Percentiles rank a stretch among this genome's conserved stretches.
phyloP scores from a whole-genome alignment of 2,329 filamentous ascomycete genomes.

The Juglanconis sp. region DNA sequence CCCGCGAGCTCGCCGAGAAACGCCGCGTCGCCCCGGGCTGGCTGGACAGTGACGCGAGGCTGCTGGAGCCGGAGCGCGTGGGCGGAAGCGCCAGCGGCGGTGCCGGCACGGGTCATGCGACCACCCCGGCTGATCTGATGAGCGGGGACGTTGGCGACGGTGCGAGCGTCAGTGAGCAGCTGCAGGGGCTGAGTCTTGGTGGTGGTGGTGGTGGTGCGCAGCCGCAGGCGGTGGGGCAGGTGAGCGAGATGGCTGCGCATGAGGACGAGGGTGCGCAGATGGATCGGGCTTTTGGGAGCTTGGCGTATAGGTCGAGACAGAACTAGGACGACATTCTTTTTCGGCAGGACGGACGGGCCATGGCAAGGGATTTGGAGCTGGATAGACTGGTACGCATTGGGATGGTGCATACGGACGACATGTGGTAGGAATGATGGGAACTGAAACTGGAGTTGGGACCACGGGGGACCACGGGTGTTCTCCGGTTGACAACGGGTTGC shows the following conservation, averaged over 20 bases:
- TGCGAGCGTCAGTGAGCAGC: slow-evolving; percentile 48
- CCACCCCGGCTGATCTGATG: slow-evolving; percentile 42
- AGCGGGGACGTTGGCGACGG: not conserved
- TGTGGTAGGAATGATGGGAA: too few species aligned
- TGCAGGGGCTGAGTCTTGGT: slow-evolving; percentile 47
- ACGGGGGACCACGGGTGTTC: too few species aligned
- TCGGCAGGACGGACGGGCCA: too few species aligned
- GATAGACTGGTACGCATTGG: too few species aligned
- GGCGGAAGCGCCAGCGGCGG: slow-evolving; percentile 22
- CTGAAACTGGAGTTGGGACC: too few species aligned
- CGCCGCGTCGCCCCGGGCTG: slow-evolving; percentile 75
- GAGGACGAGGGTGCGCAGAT: slow-evolving; percentile 52
- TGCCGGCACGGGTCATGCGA: slow-evolving; percentile 19
- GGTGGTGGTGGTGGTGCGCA: slow-evolving; percentile 9
- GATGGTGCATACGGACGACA: too few species aligned
- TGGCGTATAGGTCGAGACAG: slow-evolving; percentile 29
- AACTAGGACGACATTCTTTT: not conserved
- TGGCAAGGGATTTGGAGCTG: too few species aligned
- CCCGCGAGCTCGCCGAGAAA: slow-evolving; percentile 74
- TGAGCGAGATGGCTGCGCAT: slow-evolving; percentile 37
- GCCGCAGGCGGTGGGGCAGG: slow-evolving; percentile 19
- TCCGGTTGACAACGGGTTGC: too few species aligned
- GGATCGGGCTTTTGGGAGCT: slow-evolving; percentile 54
- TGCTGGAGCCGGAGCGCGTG: slow-evolving; percentile 64
- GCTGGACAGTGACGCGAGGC: slow-evolving; percentile 69